Evolutionary conservation across 139 green algal species (phyloP).

Genomic region (Edaphochlamys debaryana): DNA sequence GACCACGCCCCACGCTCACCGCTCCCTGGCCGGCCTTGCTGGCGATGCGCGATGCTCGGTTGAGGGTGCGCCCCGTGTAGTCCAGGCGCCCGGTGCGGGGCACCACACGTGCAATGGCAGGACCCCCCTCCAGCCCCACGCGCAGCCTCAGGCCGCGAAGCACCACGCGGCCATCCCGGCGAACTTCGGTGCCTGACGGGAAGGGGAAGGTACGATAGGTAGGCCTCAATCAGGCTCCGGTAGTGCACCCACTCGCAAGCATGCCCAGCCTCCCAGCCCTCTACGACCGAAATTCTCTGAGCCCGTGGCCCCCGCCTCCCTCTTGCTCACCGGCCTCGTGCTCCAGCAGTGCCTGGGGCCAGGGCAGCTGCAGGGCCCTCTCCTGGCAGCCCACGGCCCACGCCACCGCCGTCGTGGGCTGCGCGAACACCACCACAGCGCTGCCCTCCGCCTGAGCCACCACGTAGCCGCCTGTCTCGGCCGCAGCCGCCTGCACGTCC

Average conservation of each 20-base stretch:
- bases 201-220: too few species aligned
- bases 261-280: too few species aligned
- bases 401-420: not conserved
- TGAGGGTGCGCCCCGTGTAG: too few species aligned
- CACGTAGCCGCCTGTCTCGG: not conserved
- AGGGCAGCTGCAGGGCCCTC: not conserved
- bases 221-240: too few species aligned
- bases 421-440: not conserved
- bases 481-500: not conserved
- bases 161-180: not conserved
- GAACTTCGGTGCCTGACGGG: not conserved
- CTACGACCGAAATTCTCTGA: too few species aligned
- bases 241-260: too few species aligned
- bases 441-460: not conserved
- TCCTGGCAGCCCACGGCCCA: not conserved
- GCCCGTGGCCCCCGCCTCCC: too few species aligned
- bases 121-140: not conserved
- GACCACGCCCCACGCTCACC: too few species aligned
- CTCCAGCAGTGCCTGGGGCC: not conserved
- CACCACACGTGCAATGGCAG: not conserved
- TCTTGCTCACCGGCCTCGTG: not conserved
- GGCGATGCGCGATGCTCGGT: not conserved
- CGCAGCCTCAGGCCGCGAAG: not conserved
- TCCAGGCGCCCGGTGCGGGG: constrained; percentile 1
- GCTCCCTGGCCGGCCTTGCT: not conserved